A percentile compares a stretch with the other conserved stretches of the same genome.
Evolutionary conservation across 2,329 filamentous ascomycete genomes (phyloP).

Genomic region (Aurifilum marmelostoma): DNA sequence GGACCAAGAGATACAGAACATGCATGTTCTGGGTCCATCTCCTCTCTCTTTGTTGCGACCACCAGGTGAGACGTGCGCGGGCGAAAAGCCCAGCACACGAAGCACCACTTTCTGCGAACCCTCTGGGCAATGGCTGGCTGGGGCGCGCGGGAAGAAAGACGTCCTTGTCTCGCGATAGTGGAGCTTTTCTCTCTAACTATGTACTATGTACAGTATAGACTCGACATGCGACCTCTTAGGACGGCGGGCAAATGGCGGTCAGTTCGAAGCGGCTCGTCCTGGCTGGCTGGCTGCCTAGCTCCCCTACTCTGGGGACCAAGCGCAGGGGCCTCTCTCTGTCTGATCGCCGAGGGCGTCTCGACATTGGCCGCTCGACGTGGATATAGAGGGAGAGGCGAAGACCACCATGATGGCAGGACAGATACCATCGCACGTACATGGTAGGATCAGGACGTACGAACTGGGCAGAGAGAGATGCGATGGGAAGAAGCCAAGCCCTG

Average conservation of each 20-base stretch:
- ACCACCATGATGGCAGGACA: constrained; percentile 3
- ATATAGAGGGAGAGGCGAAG: neutral
- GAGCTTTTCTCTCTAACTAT: constrained; percentile 11
- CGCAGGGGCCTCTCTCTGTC: constrained; percentile 16
- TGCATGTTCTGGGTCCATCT: constrained; percentile 20
- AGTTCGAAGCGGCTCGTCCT: constrained; percentile 23
- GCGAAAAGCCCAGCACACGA: neutral
- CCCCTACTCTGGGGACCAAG: neutral
- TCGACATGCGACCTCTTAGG: constrained; percentile 2
- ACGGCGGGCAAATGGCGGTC: constrained; percentile 28
- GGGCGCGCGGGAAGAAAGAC: constrained; percentile 2
- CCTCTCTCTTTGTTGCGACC: constrained; percentile 9
- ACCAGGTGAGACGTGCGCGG: constrained; percentile 27
- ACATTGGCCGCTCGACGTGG: neutral
- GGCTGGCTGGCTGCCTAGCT: constrained; percentile 14
- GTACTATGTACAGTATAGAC: neutral
- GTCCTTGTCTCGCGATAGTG: constrained; percentile 19
- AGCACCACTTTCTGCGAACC: neutral
- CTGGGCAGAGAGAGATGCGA: constrained; percentile 18
- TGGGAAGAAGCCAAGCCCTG: constrained; percentile 7
- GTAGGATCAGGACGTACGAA: neutral
- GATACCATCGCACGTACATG: neutral
- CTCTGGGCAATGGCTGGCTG: constrained; percentile 5
- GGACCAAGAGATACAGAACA: neutral
- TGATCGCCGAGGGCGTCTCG: neutral